Conservation (phyloP, 768 basidiomycete genomes). For the Mycena filopes region DNA sequence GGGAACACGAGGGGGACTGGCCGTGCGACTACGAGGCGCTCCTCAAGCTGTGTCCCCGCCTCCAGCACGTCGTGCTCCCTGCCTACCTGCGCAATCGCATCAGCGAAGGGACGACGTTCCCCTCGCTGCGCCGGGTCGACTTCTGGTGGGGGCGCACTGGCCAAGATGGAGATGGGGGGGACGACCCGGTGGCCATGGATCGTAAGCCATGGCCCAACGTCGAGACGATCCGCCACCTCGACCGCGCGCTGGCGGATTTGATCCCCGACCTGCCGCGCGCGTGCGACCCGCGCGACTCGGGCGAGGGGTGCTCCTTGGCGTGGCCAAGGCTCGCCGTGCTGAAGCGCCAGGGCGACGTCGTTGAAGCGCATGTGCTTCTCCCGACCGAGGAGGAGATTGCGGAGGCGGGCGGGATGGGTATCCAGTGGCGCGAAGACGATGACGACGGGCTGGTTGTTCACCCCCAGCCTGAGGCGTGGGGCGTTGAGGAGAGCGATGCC, state of each 20-base stretch:
- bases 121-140: neutral
- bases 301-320: too few relatives aligned
- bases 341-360: neutral
- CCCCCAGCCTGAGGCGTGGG: too few relatives aligned
- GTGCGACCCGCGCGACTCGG: neutral
- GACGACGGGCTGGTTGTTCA: neutral
- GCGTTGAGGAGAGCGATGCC: too few relatives aligned
- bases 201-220: neutral
- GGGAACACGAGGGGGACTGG: neutral
- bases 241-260: neutral
- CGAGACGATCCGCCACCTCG: neutral
- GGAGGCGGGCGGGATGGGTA: neutral
- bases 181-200: neutral
- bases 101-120: neutral
- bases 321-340: neutral
- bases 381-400: neutral
- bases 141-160: neutral
- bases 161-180: neutral
- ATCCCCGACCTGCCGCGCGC: neutral
- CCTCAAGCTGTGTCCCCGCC: neutral
- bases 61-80: slow-evolving; percentile 13
- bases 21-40: neutral
- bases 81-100: neutral
- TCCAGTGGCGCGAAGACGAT: neutral
- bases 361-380: neutral